Base-by-base conservation (phyloP, 441 rosid species). In the Omphalea diandra region DNA sequence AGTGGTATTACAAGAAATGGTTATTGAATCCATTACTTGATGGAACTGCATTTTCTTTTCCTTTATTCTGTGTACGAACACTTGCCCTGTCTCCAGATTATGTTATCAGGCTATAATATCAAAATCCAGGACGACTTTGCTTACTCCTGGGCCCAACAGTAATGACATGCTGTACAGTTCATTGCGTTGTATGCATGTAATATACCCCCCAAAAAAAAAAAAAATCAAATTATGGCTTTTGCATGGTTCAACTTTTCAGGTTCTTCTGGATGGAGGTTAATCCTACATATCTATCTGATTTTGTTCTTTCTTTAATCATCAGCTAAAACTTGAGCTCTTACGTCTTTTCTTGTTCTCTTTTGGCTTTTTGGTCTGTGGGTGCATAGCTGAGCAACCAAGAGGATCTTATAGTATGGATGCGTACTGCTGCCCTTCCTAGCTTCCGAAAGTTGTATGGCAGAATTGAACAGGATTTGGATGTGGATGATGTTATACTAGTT, bases 331-430 rank as follows among this genome's bases (percentile, higher is more conserved):
- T 76, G 55, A 70, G 17, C 65, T 73, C 14, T 62, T 17, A 32
- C 41, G 60, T 50, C 43, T 36, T 69, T 60, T 56, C 49, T 55
- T 55, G 15, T 60, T 46, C 5, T 53, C 68, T 72, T n/a, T n/a
- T 72, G 20, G 20, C 31, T 40, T 36, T 56, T 49, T 35, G 72
- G 63, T 78, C 65, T 54, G n/a, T 60, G 56, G 63, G 9, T 69
- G 63, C 66, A 24, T 46, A 90, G 98, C 86, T 93, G 70, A 85
- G 94, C 53, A 84, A 89, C 73, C 93, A 90, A 79, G 94, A 92
- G 84, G 98, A 92, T 79, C 87, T 92, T 49, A 83, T 90, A 1
- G 88, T 90, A 32, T 90, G 96, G 98, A 92, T 92, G 91, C 88
- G 93, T 49, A 84, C 87, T 66, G 84, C 98, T 71, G 97, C 98